Evolutionary conservation across 2,329 filamentous ascomycete genomes (phyloP).

Genomic region (Tolypocladium guangdongense): DNA sequence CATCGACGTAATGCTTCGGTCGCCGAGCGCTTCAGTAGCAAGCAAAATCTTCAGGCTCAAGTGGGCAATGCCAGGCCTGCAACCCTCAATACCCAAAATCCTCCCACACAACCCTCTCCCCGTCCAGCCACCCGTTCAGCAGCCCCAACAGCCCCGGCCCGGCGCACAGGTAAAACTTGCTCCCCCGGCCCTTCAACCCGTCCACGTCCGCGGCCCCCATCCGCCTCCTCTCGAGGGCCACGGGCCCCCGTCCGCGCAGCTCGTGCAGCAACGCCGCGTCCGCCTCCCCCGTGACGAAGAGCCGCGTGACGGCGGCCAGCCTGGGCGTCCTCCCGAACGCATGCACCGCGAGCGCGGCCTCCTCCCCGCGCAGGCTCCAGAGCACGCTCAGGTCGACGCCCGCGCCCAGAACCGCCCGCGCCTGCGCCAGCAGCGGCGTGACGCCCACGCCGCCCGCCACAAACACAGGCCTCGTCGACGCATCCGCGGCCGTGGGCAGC

Average conservation of each 20-base stretch:
- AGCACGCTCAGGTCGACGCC: constrained; percentile 41
- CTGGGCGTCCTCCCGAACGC: constrained; percentile 39
- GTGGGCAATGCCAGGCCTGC: too few species aligned
- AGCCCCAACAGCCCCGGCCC: constrained; percentile 28
- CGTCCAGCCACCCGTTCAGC: constrained; percentile 40
- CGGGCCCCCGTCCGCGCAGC: constrained; percentile 21
- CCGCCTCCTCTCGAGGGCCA: constrained; percentile 23
- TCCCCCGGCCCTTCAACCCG: constrained; percentile 22
- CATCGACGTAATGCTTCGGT: not conserved
- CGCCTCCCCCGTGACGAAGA: constrained; percentile 53
- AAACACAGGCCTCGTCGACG: constrained; percentile 37
- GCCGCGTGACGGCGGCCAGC: constrained; percentile 37
- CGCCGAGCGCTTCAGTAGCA: too few species aligned
- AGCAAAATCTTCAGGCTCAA: too few species aligned
- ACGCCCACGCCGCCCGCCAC: constrained; percentile 75
- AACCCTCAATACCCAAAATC: constrained; percentile 53
- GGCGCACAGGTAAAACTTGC: constrained; percentile 42
- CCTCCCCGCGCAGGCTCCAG: constrained; percentile 55
- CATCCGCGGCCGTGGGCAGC: constrained; percentile 12
- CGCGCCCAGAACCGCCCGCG: constrained; percentile 31
- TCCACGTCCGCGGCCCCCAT: constrained; percentile 32
- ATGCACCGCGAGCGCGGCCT: constrained; percentile 52
- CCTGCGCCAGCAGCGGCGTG: constrained; percentile 66
- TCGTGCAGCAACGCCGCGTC: constrained; percentile 23
- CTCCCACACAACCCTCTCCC: constrained; percentile 44